A percentile compares a stretch with the other conserved stretches of the same genome.
Conservation (phyloP, 2,329 filamentous ascomycete species). For the Bimuria novae-zelandiae region DNA sequence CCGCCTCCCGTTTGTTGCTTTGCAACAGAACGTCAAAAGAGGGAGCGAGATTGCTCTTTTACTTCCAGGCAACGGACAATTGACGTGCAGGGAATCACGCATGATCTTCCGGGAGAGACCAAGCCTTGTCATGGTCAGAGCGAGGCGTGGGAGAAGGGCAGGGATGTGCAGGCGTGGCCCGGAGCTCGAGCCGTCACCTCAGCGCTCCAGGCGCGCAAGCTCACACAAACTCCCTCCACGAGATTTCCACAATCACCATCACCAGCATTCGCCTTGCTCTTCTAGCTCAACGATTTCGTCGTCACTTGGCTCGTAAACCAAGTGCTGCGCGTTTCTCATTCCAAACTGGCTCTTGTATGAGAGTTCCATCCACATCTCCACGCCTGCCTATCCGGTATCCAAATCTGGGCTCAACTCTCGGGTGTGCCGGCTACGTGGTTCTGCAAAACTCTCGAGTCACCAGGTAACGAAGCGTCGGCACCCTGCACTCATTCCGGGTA, state of each 20-base stretch:
- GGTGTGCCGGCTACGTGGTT: constrained; percentile 25
- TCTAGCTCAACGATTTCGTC: neutral
- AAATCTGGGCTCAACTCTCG: constrained; percentile 16
- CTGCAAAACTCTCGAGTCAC: constrained; percentile 25
- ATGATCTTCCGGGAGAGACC: constrained; percentile 43
- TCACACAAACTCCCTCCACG: constrained; percentile 25
- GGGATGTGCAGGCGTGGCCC: constrained; percentile 33
- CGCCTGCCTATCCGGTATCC: constrained; percentile 15
- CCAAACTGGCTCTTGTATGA: too few relatives aligned
- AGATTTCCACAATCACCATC: constrained; percentile 29
- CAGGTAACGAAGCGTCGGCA: constrained; percentile 24
- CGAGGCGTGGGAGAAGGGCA: constrained; percentile 35
- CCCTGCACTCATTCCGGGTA: constrained; percentile 26
- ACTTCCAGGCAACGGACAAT: too few relatives aligned
- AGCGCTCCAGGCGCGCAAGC: constrained; percentile 31
- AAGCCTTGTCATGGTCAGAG: constrained; percentile 26
- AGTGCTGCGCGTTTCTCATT: too few relatives aligned
- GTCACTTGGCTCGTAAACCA: too few relatives aligned
- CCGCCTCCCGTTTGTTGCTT: too few relatives aligned
- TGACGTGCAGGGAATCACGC: constrained; percentile 32
- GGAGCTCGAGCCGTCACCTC: constrained; percentile 25
- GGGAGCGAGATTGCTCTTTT: too few relatives aligned
- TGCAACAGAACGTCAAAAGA: too few relatives aligned
- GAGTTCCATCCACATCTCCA: too few relatives aligned
- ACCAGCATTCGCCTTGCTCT: constrained; percentile 28